Evolutionary conservation across 2,329 filamentous ascomycete genomes (phyloP).

Genomic region (Aspergillus pseudoglaucus): DNA sequence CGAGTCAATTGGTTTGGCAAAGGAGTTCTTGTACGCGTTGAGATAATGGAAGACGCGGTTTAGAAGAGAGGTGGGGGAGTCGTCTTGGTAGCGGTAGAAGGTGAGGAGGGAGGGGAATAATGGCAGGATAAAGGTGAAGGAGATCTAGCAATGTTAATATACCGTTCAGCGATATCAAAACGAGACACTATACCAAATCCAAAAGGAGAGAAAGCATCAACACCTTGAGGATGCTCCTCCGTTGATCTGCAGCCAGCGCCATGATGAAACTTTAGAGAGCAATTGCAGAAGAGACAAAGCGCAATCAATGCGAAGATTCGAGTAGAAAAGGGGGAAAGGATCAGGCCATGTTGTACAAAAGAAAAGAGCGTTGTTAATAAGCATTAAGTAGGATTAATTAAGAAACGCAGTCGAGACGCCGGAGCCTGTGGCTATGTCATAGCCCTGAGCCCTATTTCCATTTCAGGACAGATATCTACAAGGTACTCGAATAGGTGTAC

Average conservation of each 20-base stretch:
- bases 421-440: slow-evolving; percentile 6
- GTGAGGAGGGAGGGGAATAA: slow-evolving; percentile 92
- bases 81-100: slow-evolving; percentile 85
- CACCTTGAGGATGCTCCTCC: slow-evolving; percentile 78
- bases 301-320: neutral
- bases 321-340: slow-evolving; percentile 3
- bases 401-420: neutral
- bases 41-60: slow-evolving; percentile 73
- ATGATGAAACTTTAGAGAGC: slow-evolving; percentile 14
- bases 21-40: slow-evolving; percentile 91
- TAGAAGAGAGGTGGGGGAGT: slow-evolving; percentile 59
- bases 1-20: slow-evolving; percentile 86
- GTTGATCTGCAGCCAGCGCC: slow-evolving; percentile 40
- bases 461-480: neutral
- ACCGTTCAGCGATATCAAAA: neutral
- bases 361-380: neutral
- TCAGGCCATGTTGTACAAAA: slow-evolving; percentile 2
- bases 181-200: slow-evolving; percentile 62
- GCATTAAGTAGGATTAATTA: neutral
- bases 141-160: slow-evolving; percentile 58
- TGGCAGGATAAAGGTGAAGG: slow-evolving; percentile 96
- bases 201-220: slow-evolving; percentile 84
- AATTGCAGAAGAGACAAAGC: neutral
- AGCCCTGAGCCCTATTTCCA: slow-evolving; percentile 10
- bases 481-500: no score